Evolutionary conservation across 2,329 filamentous ascomycete genomes (phyloP).

Genomic region (Diaporthe capsici): DNA sequence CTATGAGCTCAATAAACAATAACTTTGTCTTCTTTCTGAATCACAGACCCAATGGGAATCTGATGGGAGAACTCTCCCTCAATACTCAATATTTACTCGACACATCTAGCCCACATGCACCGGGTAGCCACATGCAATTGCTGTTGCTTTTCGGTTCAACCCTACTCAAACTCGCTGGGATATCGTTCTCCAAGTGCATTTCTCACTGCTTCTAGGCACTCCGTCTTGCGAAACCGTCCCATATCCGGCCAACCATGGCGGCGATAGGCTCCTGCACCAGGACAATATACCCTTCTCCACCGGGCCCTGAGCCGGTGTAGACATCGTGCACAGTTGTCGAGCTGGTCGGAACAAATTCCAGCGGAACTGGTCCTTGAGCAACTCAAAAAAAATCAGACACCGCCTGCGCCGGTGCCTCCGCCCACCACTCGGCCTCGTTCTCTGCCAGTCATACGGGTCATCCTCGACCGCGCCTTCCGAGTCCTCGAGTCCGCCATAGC

Average conservation of each 20-base stretch:
- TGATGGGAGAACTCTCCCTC: no score
- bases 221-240: neutral
- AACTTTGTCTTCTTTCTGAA: neutral
- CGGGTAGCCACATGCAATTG: neutral
- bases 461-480: no score
- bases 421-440: neutral
- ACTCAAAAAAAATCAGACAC: neutral
- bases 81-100: neutral
- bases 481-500: no score
- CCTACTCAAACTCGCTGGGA: neutral
- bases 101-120: neutral
- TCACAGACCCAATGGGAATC: neutral
- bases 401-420: neutral
- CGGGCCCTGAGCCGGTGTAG: neutral
- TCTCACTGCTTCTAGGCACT: neutral
- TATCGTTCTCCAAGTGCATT: neutral
- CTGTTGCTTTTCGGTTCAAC: neutral
- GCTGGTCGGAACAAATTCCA: neutral
- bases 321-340: neutral
- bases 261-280: no score
- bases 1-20: neutral
- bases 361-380: neutral
- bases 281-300: neutral
- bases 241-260: neutral
- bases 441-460: no score